Conservation (phyloP, 2,329 filamentous ascomycete genomes). For the Fragosphaeria purpurea region DNA sequence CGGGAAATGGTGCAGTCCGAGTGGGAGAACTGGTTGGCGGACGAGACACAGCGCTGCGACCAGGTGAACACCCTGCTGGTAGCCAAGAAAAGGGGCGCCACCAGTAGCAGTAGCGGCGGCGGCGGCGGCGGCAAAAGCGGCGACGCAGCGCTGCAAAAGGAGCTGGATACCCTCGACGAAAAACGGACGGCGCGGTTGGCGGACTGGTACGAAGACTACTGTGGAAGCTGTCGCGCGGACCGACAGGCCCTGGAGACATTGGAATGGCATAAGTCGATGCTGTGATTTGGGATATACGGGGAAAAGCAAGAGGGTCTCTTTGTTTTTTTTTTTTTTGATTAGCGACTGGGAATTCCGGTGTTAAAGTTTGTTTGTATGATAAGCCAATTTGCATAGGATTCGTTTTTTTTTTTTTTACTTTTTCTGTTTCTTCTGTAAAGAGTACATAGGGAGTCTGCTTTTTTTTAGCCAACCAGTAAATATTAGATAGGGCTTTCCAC, state of each 20-base stretch:
- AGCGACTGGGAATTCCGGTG: too few relatives aligned
- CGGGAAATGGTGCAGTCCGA: constrained; percentile 75
- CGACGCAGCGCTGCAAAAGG: constrained; percentile 11
- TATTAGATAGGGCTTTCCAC: too few relatives aligned
- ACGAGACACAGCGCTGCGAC: constrained; percentile 68
- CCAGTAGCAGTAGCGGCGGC: constrained; percentile 5
- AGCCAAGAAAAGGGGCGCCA: constrained; percentile 2
- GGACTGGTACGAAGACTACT: constrained; percentile 44
- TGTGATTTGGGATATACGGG: neutral
- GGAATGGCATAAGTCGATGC: constrained; percentile 8
- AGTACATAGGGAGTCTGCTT: too few relatives aligned
- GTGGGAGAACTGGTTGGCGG: constrained; percentile 85
- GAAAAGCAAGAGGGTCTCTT: neutral
- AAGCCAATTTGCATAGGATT: too few relatives aligned
- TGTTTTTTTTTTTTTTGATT: neutral
- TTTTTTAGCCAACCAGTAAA: too few relatives aligned
- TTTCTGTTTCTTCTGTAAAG: too few relatives aligned
- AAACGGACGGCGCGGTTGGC: constrained; percentile 28
- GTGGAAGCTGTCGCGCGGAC: constrained; percentile 45
- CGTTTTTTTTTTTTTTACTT: too few relatives aligned
- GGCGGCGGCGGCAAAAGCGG: constrained; percentile 4
- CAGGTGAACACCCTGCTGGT: constrained; percentile 41
- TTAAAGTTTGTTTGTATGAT: too few relatives aligned
- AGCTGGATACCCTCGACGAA: constrained; percentile 15
- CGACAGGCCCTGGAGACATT: constrained; percentile 17